Conservation (phyloP, 352 stramenopile genomes). For the Peronospora belbahrii region DNA sequence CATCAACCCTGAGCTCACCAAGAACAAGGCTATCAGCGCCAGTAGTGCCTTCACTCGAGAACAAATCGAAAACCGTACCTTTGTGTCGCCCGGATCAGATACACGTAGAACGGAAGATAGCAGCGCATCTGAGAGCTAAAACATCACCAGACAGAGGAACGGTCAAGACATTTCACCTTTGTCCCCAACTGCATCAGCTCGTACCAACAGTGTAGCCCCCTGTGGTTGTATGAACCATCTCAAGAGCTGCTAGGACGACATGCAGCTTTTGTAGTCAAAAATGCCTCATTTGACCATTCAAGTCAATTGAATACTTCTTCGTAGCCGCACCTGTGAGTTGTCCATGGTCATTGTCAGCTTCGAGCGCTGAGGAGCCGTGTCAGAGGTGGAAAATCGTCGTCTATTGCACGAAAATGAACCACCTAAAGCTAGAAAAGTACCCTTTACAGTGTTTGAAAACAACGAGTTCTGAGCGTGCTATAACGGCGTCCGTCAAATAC, state of each 20-base stretch:
- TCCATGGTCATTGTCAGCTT: conserved; percentile 29
- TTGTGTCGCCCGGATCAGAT: conserved; percentile 59
- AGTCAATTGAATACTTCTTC: not conserved
- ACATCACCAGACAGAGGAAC: not conserved
- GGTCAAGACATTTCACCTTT: not conserved
- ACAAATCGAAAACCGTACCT: conserved; percentile 16
- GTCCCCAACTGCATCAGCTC: not conserved
- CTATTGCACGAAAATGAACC: conserved; percentile 16
- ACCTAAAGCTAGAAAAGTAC: conserved; percentile 2
- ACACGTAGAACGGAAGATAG: conserved; percentile 71
- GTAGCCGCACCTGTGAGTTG: conserved; percentile 27
- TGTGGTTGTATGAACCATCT: conserved; percentile 52
- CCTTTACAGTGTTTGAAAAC: not conserved
- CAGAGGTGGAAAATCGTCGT: conserved; percentile 32
- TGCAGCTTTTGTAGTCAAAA: conserved; percentile 27
- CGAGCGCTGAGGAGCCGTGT: conserved; percentile 9
- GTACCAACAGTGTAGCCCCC: conserved; percentile 60
- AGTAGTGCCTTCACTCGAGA: too few species aligned
- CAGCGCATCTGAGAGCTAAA: conserved; percentile 40
- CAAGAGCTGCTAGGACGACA: conserved; percentile 50
- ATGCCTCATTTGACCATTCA: not conserved
- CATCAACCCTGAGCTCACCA: conserved; percentile 29
- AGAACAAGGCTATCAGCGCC: conserved; percentile 2
- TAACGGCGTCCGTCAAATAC: not conserved
- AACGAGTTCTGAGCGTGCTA: not conserved